Base-by-base conservation (phyloP, 2,329 filamentous ascomycete genomes). In the Cladosporium colombiae region DNA sequence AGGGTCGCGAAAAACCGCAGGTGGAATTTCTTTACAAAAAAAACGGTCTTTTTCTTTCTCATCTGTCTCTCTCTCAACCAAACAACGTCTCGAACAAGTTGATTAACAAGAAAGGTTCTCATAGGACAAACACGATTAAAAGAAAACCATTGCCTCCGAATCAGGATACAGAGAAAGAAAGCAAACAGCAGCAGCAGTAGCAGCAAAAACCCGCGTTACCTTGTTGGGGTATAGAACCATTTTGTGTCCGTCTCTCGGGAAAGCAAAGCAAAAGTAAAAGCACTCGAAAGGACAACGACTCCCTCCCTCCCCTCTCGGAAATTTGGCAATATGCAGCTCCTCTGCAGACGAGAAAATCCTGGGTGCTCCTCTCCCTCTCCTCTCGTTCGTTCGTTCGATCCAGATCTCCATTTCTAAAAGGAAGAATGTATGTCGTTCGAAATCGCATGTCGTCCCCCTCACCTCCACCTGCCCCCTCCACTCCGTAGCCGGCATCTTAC, bases 201-300 rank as follows among this genome's bases (percentile, higher is more conserved):
- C n/a, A 52, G 35, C 16, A 57, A 57, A 40, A 57, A 23, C 55
- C 31, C 55, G 55, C 31, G 33, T 33, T 33, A 55, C 27, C 52
- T 55, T 18, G 52, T 55, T 46, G 40, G 52, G 52, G 52, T 55
- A 55, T 55, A 55, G n/a, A 55, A 33, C 52, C 52, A 33, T 55
- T 55, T 55, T 55, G 27, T 29, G 27, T 33, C 52, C 33, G 55
- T 57, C 33, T 57, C 55, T 40, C 33, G n/a, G 33, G 31, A 23
- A 57, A 57, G 33, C 33, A 40, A 7, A 56, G 46, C 23, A 50
- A 50, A 35, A 35, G 29, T 8, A 35, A 44, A 52, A 29, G 49
- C 23, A 33, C 50, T 29, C 27, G 3, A 33, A 55, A 55, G 31
- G 5, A 29, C 52, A 55, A 55, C 40, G n/a, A 46, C n/a, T 44